These are phyloP conservation scores for Hyphodiscus sp. DNA, from an alignment of 2,329 filamentous ascomycete species.

Conservation along the genomic window DNA sequence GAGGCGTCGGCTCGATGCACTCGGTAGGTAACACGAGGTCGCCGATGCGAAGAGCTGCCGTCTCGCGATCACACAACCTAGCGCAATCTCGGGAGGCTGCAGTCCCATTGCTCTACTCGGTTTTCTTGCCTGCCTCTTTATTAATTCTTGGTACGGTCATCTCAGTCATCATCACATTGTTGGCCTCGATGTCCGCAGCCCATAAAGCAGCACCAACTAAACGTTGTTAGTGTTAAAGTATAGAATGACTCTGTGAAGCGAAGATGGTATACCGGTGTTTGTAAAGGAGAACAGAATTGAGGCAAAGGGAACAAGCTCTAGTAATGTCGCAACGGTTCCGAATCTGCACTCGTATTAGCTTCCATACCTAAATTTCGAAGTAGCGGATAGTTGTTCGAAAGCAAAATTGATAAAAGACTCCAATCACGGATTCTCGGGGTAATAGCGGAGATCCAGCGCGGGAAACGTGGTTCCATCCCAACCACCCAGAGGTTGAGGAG, in stretches of 20 bases:
- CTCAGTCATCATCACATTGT: conserved; percentile 25
- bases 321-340: conserved; percentile 63
- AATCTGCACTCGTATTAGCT: conserved; percentile 51
- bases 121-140: conserved; percentile 15
- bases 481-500: background rate
- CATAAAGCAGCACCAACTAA: conserved; percentile 85
- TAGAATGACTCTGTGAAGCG: background rate
- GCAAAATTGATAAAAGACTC: background rate
- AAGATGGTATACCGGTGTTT: conserved; percentile 55
- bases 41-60: conserved; percentile 6
- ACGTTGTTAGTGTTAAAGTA: conserved; percentile 1
- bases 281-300: conserved; percentile 86
- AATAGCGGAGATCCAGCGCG: background rate
- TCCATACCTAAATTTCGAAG: background rate
- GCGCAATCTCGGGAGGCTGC: conserved; percentile 18
- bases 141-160: conserved; percentile 7
- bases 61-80: conserved; percentile 7
- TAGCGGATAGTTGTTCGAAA: background rate
- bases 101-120: conserved; percentile 10
- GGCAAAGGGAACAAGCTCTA: conserved; percentile 78
- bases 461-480: background rate
- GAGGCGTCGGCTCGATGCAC: conserved; percentile 4
- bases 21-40: conserved; percentile 7
- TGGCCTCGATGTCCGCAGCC: conserved; percentile 73
- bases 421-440: background rate